A percentile compares a stretch with the other conserved stretches of the same genome.
Conservation (phyloP, 768 basidiomycete genomes). For the Macrolepiota dolichaula region DNA sequence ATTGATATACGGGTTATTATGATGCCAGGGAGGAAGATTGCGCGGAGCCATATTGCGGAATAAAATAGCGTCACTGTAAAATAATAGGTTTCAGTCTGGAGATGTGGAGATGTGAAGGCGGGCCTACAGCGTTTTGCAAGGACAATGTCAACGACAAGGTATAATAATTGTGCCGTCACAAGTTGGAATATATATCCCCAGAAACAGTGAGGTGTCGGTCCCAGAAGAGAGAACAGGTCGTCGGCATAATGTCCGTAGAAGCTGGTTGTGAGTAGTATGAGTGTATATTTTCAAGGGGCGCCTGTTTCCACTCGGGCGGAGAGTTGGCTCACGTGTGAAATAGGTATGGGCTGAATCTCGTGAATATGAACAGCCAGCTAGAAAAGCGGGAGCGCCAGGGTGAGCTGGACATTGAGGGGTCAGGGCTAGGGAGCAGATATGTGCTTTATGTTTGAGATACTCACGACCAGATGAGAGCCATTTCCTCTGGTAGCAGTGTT, state of each 20-base stretch:
- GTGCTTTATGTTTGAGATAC: background rate
- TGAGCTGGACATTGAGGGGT: background rate
- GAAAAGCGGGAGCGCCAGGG: background rate
- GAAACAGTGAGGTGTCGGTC: background rate
- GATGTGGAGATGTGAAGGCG: background rate
- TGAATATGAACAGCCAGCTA: background rate
- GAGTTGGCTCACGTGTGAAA: background rate
- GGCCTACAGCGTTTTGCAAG: constrained; percentile 5
- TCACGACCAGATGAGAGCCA: constrained; percentile 1
- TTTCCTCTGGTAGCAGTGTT: background rate
- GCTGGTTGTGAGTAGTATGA: background rate
- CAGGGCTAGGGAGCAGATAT: background rate
- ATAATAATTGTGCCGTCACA: background rate
- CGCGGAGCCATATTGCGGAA: background rate
- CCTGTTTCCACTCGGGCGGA: background rate
- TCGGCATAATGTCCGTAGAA: background rate
- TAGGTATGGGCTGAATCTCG: constrained; percentile 3
- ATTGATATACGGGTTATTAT: background rate
- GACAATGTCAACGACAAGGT: background rate
- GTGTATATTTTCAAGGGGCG: too few species aligned
- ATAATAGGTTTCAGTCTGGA: background rate
- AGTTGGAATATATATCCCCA: background rate
- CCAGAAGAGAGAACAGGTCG: background rate
- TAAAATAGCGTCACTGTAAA: background rate
- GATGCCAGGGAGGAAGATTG: background rate